phyloP scores from a whole-genome alignment of 2,329 filamentous ascomycete genomes.

The Aschersonia sp. region DNA sequence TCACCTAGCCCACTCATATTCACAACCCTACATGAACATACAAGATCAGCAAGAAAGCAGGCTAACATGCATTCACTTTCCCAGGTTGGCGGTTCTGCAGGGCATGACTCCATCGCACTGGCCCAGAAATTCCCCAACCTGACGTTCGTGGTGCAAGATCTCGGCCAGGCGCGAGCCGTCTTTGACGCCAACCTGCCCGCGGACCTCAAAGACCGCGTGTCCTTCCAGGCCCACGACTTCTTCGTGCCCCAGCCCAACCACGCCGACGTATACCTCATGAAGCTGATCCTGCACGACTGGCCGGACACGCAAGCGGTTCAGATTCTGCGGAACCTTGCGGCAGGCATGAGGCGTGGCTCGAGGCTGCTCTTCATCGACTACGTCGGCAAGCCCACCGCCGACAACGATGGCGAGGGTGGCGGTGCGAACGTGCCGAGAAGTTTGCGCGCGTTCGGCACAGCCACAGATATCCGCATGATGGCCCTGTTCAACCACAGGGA shows the following conservation, averaged over 20 bases:
- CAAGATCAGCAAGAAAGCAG: too few relatives aligned
- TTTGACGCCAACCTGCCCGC: slow-evolving; percentile 20
- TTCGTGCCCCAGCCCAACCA: slow-evolving; percentile 21
- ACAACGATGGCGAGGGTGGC: slow-evolving; percentile 5
- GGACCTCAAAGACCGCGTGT: slow-evolving; percentile 17
- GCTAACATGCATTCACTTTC: not conserved
- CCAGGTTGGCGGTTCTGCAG: slow-evolving; percentile 27
- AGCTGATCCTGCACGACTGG: slow-evolving; percentile 42
- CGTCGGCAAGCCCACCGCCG: slow-evolving; percentile 17
- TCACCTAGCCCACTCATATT: too few relatives aligned
- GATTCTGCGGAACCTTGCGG: slow-evolving; percentile 26
- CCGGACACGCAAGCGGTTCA: slow-evolving; percentile 25
- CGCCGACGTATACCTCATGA: slow-evolving; percentile 37
- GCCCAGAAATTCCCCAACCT: slow-evolving; percentile 26
- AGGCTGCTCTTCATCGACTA: slow-evolving; percentile 23
- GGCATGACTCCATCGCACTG: slow-evolving; percentile 24
- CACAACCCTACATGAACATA: too few relatives aligned
- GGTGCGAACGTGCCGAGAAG: slow-evolving; percentile 14
- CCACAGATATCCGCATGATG: slow-evolving; percentile 35
- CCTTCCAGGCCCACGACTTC: slow-evolving; percentile 22
- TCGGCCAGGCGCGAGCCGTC: slow-evolving; percentile 19
- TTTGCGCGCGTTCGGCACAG: slow-evolving; percentile 22
- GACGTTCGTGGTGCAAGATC: slow-evolving; percentile 28
- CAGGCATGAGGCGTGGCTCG: slow-evolving; percentile 28
- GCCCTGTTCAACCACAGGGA: slow-evolving; percentile 33